Evolutionary conservation across 805 yeast species (phyloP).

Genomic region (Pichia occidentalis): DNA sequence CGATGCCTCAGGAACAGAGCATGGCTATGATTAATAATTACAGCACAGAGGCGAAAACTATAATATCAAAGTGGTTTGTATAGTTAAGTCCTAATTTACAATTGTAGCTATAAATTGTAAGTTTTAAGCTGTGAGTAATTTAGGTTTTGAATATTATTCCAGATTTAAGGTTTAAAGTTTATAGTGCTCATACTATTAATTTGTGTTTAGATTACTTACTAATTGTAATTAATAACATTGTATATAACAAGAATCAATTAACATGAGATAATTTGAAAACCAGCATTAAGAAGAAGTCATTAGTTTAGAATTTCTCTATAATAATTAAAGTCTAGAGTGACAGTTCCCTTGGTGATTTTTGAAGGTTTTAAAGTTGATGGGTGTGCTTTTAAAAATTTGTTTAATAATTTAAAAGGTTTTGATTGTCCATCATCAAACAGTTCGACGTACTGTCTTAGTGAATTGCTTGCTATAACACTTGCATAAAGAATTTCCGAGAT

Average conservation of each 20-base stretch:
- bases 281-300: neutral
- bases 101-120: too few relatives aligned
- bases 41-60: slow-evolving; percentile 53
- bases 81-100: too few relatives aligned
- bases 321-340: slow-evolving; percentile 18
- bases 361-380: slow-evolving; percentile 32
- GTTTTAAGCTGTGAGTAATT: too few relatives aligned
- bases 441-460: slow-evolving; percentile 29
- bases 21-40: slow-evolving; percentile 55
- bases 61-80: slow-evolving; percentile 33
- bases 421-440: slow-evolving; percentile 30
- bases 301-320: slow-evolving; percentile 2
- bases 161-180: too few relatives aligned
- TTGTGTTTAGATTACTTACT: neutral
- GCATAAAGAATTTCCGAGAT: slow-evolving; percentile 19
- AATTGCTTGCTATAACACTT: slow-evolving; percentile 24
- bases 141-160: too few relatives aligned
- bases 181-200: too few relatives aligned
- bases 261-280: neutral
- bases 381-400: slow-evolving; percentile 23
- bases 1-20: slow-evolving; percentile 65
- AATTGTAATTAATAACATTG: neutral
- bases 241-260: too few relatives aligned
- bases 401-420: slow-evolving; percentile 22
- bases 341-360: slow-evolving; percentile 26